phyloP scores from a whole-genome alignment of 2,329 filamentous ascomycete genomes.

The Golovinomyces cichoracearum region DNA sequence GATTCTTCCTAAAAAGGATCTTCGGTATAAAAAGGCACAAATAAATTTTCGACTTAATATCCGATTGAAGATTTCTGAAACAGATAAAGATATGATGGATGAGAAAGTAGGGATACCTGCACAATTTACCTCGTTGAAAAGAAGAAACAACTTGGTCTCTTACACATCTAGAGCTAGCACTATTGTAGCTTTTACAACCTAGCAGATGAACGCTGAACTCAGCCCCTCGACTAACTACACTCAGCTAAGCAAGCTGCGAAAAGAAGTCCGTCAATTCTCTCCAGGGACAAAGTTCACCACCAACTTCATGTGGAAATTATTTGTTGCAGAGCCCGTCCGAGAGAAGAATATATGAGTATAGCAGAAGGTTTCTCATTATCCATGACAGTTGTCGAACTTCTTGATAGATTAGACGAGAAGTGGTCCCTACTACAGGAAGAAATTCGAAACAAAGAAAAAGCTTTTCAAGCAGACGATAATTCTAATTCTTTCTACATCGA shows the following conservation, averaged over 20 bases:
- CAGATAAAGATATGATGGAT: slow-evolving; percentile 1
- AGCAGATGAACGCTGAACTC: background rate
- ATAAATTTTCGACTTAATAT: background rate
- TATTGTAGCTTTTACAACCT: background rate
- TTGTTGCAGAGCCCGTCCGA: background rate
- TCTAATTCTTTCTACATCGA: background rate
- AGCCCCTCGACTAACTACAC: background rate
- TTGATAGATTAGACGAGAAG: background rate
- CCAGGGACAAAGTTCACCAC: background rate
- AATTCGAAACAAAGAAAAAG: background rate
- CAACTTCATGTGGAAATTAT: slow-evolving; percentile 1
- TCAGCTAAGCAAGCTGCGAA: background rate
- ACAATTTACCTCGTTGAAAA: background rate
- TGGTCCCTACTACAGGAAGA: background rate
- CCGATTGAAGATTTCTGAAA: background rate
- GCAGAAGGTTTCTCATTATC: slow-evolving; percentile 53
- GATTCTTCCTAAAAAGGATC: background rate
- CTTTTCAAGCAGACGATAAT: background rate
- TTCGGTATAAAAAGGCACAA: background rate
- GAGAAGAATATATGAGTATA: background rate
- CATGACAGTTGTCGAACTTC: slow-evolving; percentile 27
- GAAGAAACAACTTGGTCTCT: background rate
- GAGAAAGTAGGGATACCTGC: background rate
- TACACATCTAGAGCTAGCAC: background rate
- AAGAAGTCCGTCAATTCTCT: slow-evolving; percentile 1